phyloP scores from a whole-genome alignment of 371 early-diverging fungal genomes.

The Amoeboaphelidium occidentale region DNA sequence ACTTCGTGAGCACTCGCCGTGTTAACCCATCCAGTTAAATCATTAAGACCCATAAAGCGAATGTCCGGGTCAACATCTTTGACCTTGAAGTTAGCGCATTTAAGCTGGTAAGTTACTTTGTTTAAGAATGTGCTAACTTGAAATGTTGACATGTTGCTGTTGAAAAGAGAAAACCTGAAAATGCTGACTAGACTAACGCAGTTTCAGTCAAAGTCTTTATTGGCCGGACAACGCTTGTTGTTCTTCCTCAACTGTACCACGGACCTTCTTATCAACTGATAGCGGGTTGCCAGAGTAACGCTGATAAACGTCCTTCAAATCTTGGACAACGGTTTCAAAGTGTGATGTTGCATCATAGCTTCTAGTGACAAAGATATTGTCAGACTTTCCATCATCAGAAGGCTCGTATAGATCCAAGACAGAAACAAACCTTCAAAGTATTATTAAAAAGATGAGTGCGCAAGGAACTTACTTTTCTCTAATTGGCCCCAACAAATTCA shows the following conservation, averaged over 20 bases:
- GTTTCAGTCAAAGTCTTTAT: too few relatives aligned
- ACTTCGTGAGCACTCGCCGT: too few relatives aligned
- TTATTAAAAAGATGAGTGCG: constrained; percentile 5
- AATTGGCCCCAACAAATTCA: constrained; percentile 69
- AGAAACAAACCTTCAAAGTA: constrained; percentile 29
- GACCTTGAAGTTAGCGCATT: too few relatives aligned
- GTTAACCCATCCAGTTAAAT: too few relatives aligned
- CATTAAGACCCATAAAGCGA: too few relatives aligned
- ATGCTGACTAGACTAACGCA: too few relatives aligned
- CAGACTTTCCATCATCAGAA: constrained; percentile 42
- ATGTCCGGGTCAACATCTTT: too few relatives aligned
- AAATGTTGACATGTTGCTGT: too few relatives aligned
- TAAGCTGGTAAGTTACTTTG: too few relatives aligned
- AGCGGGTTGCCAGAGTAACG: constrained; percentile 49
- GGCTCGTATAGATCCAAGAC: constrained; percentile 67
- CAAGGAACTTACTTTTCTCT: constrained; percentile 32
- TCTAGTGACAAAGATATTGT: constrained; percentile 67
- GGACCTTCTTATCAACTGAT: not conserved
- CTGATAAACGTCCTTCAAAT: constrained; percentile 77
- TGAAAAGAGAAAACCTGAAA: too few relatives aligned
- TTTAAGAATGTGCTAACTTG: too few relatives aligned
- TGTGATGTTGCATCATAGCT: constrained; percentile 96
- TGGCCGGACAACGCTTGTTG: not conserved
- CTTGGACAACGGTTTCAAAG: constrained; percentile 93
- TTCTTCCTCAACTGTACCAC: not conserved